These are phyloP conservation scores for Blumeria hordei DNA, from an alignment of 2,329 filamentous ascomycete species.

Conservation along the genomic window DNA sequence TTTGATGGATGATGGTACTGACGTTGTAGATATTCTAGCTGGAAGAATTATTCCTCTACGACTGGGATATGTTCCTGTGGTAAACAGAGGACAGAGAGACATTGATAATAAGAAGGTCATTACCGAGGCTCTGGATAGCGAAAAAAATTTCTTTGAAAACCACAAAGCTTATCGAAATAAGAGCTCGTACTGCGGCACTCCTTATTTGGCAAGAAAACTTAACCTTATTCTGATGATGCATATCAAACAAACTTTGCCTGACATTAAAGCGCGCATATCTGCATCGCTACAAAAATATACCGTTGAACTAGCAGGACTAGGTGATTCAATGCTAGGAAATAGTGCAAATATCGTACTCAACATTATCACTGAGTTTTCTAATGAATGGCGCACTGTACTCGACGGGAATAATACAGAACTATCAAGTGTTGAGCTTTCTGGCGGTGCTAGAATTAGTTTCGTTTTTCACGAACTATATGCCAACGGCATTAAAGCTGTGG, in stretches of 20 bases:
- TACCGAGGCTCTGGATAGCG: constrained; percentile 67
- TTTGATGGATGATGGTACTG: constrained; percentile 94
- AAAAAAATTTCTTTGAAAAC: constrained; percentile 94
- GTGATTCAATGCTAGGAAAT: constrained; percentile 88
- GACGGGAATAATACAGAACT: constrained; percentile 94
- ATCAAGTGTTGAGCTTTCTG: constrained; percentile 81
- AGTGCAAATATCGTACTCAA: constrained; percentile 91
- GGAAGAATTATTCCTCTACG: constrained; percentile 90
- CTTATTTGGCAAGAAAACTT: constrained; percentile 85
- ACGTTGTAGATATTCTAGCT: constrained; percentile 94
- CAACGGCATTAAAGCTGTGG: constrained; percentile 91
- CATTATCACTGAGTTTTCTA: constrained; percentile 96
- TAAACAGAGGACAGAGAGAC: constrained; percentile 92
- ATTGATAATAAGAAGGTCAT: constrained; percentile 98
- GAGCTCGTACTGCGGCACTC: constrained; percentile 93
- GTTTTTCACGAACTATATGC: constrained; percentile 97
- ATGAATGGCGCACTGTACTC: constrained; percentile 86
- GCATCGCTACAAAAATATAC: constrained; percentile 83
- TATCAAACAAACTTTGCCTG: constrained; percentile 96
- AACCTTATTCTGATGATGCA: constrained; percentile 99
- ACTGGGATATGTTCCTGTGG: constrained; percentile 87
- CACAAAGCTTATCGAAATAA: constrained; percentile 98
- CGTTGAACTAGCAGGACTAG: constrained; percentile 56
- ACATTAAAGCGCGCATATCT: constrained; percentile 94
- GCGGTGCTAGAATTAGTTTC: constrained; percentile 94